Evolutionary conservation across 2,329 filamentous ascomycete species (phyloP).

Genomic region (Aureobasidium subglaciale): DNA sequence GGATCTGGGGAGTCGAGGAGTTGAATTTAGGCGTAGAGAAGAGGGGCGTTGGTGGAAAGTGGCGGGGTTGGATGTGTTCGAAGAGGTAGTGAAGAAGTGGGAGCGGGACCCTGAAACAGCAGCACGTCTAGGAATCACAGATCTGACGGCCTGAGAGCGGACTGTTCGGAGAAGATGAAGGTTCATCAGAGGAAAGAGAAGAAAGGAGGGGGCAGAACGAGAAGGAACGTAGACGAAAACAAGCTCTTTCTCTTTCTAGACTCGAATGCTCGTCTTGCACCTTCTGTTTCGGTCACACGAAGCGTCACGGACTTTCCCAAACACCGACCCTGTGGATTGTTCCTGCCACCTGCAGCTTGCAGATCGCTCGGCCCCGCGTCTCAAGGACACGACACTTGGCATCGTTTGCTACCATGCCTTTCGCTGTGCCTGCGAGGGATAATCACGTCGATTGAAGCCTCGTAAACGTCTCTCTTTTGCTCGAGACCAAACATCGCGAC

Average conservation of each 20-base stretch:
- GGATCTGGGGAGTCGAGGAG: not conserved
- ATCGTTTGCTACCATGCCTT: not conserved
- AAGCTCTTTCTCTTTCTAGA: not conserved
- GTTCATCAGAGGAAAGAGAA: constrained; percentile 9
- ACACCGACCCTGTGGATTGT: constrained; percentile 3
- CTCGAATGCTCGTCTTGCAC: not conserved
- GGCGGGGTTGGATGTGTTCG: not conserved
- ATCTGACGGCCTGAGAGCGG: constrained; percentile 14
- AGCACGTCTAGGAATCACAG: constrained; percentile 9
- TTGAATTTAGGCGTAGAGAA: constrained; percentile 4
- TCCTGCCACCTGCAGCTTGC: not conserved
- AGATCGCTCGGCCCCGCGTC: not conserved
- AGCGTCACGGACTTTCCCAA: constrained; percentile 4
- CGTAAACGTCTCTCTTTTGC: not conserved
- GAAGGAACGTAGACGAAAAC: constrained; percentile 4
- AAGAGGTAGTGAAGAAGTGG: constrained; percentile 7
- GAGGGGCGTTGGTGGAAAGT: constrained; percentile 1
- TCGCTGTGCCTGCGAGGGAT: not conserved
- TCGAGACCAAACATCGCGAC: constrained; percentile 23
- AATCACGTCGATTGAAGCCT: not conserved
- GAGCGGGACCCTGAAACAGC: not conserved
- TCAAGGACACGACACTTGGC: constrained; percentile 2
- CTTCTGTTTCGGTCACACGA: constrained; percentile 13
- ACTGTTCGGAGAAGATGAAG: constrained; percentile 7
- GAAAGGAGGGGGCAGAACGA: not conserved